A percentile compares a stretch with the other conserved stretches of the same genome.
Conservation (phyloP, 2,329 filamentous ascomycete species). For the Paecilomyces formosus region DNA sequence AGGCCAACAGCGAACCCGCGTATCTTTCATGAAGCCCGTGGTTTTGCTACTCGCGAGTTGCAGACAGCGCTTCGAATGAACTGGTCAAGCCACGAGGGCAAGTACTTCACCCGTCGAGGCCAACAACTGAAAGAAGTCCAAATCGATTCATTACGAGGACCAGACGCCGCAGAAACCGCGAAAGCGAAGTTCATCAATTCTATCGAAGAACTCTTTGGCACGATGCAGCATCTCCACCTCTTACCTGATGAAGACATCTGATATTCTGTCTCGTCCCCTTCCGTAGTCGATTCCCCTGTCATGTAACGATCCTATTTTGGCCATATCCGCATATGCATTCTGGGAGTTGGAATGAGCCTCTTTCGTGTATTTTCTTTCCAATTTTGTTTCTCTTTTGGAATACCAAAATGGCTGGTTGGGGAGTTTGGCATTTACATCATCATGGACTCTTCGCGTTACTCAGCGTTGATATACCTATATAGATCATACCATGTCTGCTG, state of each 20-base stretch:
- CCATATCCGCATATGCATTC: neutral
- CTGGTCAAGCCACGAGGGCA: constrained; percentile 39
- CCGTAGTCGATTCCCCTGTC: neutral
- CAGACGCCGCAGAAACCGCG: constrained; percentile 12
- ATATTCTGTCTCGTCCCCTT: too few species aligned
- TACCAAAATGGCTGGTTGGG: neutral
- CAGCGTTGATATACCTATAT: neutral
- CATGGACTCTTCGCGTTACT: neutral
- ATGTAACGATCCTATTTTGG: neutral
- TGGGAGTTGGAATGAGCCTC: neutral
- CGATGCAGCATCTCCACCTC: constrained; percentile 10
- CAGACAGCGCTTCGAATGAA: constrained; percentile 35
- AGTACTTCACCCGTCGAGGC: constrained; percentile 42
- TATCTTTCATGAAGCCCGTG: constrained; percentile 17
- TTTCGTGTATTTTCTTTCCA: neutral
- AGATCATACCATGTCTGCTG: neutral
- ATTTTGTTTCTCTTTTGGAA: neutral
- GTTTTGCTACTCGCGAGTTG: constrained; percentile 35
- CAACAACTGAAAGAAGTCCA: constrained; percentile 38
- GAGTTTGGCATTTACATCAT: neutral
- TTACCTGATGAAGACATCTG: constrained; percentile 5
- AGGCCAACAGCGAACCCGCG: constrained; percentile 4
- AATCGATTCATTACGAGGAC: constrained; percentile 22
- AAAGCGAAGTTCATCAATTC: constrained; percentile 16
- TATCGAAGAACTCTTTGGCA: constrained; percentile 13